Percentiles rank a stretch among this genome's conserved stretches.
Evolutionary conservation across 2,329 filamentous ascomycete species (phyloP).

Genomic region (Venturiaceae sp.): DNA sequence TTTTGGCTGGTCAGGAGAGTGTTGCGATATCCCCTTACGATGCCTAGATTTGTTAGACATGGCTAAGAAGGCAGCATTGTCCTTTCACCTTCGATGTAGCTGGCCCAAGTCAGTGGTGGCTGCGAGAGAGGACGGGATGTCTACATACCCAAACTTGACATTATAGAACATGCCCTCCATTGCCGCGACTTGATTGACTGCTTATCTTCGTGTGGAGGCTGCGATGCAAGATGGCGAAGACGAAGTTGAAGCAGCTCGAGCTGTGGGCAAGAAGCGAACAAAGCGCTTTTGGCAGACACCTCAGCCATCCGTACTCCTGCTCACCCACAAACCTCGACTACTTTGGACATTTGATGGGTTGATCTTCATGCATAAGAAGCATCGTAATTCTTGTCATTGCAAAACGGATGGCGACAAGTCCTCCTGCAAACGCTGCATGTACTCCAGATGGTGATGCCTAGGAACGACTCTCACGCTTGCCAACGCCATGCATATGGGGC

Average conservation of each 20-base stretch:
- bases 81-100: conserved; percentile 64
- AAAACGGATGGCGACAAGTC: no score
- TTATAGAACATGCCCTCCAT: conserved; percentile 97
- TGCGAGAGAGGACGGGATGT: background rate
- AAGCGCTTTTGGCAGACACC: no score
- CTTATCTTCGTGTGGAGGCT: conserved; percentile 1
- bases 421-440: no score
- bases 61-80: background rate
- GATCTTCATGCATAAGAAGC: no score
- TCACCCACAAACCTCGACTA: no score
- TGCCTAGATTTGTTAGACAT: conserved; percentile 41
- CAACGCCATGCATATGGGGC: no score
- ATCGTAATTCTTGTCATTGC: no score
- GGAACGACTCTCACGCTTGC: no score
- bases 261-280: background rate
- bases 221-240: background rate
- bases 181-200: background rate
- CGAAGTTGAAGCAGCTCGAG: background rate
- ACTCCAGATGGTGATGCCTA: no score
- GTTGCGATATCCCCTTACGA: conserved; percentile 95
- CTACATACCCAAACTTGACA: conserved; percentile 73
- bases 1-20: conserved; percentile 79
- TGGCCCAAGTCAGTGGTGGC: conserved; percentile 28
- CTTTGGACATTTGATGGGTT: no score
- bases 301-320: no score